phyloP scores from a whole-genome alignment of 495 filamentous ascomycete species.

The Aspergillus incahuasiensis region DNA sequence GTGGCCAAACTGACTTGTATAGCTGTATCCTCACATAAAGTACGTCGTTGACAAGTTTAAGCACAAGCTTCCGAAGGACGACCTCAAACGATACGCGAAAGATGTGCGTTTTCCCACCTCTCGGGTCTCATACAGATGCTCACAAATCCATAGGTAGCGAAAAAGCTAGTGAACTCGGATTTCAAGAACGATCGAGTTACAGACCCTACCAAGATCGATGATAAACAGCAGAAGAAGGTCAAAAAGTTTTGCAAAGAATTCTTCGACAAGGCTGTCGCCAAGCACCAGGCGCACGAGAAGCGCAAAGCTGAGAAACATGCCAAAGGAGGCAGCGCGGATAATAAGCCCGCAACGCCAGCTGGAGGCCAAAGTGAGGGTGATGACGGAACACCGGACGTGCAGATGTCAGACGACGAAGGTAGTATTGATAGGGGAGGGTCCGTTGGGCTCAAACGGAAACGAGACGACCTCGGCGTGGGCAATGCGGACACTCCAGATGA shows the following conservation, averaged over 20 bases:
- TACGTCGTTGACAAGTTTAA: conserved; percentile 81
- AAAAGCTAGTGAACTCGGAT: conserved; percentile 83
- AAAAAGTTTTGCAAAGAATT: conserved; percentile 76
- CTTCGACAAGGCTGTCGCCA: conserved; percentile 78
- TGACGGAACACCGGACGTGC: conserved; percentile 33
- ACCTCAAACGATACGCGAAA: conserved; percentile 82
- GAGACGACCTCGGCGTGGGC: conserved; percentile 37
- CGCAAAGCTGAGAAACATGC: conserved; percentile 51
- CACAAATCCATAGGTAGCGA: conserved; percentile 49
- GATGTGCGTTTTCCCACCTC: conserved; percentile 50
- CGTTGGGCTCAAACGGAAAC: conserved; percentile 57
- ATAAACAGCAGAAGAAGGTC: conserved; percentile 74
- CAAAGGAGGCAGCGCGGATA: conserved; percentile 21
- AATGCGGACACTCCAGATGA: conserved; percentile 22
- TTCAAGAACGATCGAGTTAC: conserved; percentile 81
- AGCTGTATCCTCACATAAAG: conserved; percentile 82
- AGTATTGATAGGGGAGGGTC: conserved; percentile 11
- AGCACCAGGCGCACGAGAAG: conserved; percentile 65
- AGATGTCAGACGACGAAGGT: conserved; percentile 55
- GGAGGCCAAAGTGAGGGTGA: conserved; percentile 26
- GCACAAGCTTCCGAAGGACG: conserved; percentile 76
- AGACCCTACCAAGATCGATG: conserved; percentile 74
- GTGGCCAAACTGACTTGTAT: background rate
- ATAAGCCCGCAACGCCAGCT: conserved; percentile 20
- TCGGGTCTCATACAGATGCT: background rate